Base-by-base conservation (phyloP, 208 protist genomes). In the Trypanosoma vivax region DNA sequence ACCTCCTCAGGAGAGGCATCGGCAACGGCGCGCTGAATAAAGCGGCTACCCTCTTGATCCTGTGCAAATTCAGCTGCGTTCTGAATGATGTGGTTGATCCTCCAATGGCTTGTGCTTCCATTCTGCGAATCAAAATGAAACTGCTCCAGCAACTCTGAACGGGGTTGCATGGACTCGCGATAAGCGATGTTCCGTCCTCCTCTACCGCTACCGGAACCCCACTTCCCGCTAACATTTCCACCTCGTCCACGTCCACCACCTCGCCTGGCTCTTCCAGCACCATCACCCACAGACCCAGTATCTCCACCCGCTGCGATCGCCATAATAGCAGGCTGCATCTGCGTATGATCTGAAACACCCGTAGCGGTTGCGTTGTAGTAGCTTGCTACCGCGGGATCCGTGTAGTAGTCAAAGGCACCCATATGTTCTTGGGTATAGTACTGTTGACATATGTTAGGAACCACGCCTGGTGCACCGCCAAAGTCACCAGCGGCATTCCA, bases 21-120 rank as follows among this genome's bases (percentile, higher is more conserved):
- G 43, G 98, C 96, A 28, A 98, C 82, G 24, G 96, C 85, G 48
- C 96, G 89, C 72, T 99, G 97, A 64, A 99, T 98, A 62, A 98
- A 98, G 43, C 97, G 79, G 31, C 95, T 98, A 50, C 97, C 97
- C 60, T 98, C 95, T 78, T 99, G 97, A 64, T 99, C 96, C 45
- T 91, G 78, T 39, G 85, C 85, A 68, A 98, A 98, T 60, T 98
- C 96, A 1, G 97, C 82, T 6, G 97, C 85, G 65, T 97, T 75
- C 21, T 85, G 90, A 16, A 76, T 61, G 35, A 98, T 90, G 53
- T 97, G 86, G 35, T 59, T 45, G 33, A 94, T 76, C n/a, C 52
- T 37, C 83, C 87, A 94, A 18, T 60, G 45, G 29, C 61, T 61
- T 28, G 37, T 63, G 18, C 55, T 45, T 16, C 61, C 49, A 39